Percentiles rank a stretch among this genome's conserved stretches.
Conservation (phyloP, 108 stramenopile genomes). For the Cyclotella kingstonii region DNA sequence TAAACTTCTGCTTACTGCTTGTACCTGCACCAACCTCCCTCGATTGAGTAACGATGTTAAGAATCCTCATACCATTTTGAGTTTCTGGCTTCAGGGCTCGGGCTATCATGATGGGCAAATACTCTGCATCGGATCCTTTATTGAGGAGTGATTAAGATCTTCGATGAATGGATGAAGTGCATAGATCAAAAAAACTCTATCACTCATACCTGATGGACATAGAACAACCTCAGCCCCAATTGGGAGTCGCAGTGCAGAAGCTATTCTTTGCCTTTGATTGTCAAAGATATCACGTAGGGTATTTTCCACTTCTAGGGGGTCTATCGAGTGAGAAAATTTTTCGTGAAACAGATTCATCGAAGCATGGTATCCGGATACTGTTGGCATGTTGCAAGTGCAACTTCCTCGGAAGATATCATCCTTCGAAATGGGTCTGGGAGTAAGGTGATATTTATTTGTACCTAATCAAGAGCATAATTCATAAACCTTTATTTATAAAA, state of each 20-base stretch:
- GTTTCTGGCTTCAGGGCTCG: slow-evolving; percentile 45
- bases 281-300: slow-evolving; percentile 42
- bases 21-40: slow-evolving; percentile 63
- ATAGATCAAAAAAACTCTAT: neutral
- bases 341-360: slow-evolving; percentile 49
- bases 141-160: neutral
- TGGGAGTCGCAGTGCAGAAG: slow-evolving; percentile 47
- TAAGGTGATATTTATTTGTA: slow-evolving; percentile 68
- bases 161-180: neutral
- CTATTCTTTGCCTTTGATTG: slow-evolving; percentile 50
- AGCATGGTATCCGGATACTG: slow-evolving; percentile 60
- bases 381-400: slow-evolving; percentile 72
- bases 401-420: slow-evolving; percentile 63
- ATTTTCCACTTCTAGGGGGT: neutral
- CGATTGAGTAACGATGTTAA: slow-evolving; percentile 57
- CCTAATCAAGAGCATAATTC: slow-evolving; percentile 10
- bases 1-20: slow-evolving; percentile 1
- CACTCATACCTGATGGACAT: slow-evolving; percentile 34
- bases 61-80: slow-evolving; percentile 30
- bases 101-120: slow-evolving; percentile 65
- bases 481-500: too few species aligned
- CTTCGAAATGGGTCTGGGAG: slow-evolving; percentile 50
- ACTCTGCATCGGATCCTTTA: slow-evolving; percentile 74
- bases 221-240: slow-evolving; percentile 56
- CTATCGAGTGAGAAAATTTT: neutral